phyloP scores from a whole-genome alignment of 2,329 filamentous ascomycete species.

The Ophiosphaerella narmari region DNA sequence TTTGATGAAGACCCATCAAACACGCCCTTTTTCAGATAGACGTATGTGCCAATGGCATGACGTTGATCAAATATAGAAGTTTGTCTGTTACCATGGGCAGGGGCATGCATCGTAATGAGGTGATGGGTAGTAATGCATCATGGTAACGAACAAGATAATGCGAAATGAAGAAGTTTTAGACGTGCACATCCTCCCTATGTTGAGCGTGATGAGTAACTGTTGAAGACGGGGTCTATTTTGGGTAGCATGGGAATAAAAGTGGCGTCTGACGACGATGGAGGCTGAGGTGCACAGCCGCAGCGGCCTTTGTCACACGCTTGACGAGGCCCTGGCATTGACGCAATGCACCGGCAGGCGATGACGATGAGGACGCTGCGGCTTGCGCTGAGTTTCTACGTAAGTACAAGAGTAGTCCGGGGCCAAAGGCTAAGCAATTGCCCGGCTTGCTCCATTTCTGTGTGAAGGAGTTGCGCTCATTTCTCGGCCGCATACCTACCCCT shows the following conservation, averaged over 20 bases:
- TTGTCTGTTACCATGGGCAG: slow-evolving; percentile 8
- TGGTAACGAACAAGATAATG: too few relatives aligned
- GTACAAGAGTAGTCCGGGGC: slow-evolving; percentile 37
- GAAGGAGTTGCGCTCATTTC: slow-evolving; percentile 8
- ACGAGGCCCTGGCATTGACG: slow-evolving; percentile 29
- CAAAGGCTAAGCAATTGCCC: slow-evolving; percentile 4
- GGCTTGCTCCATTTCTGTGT: slow-evolving; percentile 1
- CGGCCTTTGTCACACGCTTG: slow-evolving; percentile 21
- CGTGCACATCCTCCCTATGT: not conserved
- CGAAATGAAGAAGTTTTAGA: too few relatives aligned
- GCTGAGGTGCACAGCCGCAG: slow-evolving; percentile 35
- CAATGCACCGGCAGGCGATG: slow-evolving; percentile 19
- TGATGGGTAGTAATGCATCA: not conserved
- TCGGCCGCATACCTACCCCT: slow-evolving; percentile 15
- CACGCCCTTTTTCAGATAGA: slow-evolving; percentile 10
- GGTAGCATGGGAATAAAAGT: not conserved
- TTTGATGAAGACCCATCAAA: slow-evolving; percentile 17
- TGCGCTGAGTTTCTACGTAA: slow-evolving; percentile 31
- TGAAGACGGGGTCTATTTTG: too few relatives aligned
- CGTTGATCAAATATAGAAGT: slow-evolving; percentile 9
- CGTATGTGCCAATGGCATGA: slow-evolving; percentile 2
- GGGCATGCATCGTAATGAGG: slow-evolving; percentile 16
- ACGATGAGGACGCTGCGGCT: slow-evolving; percentile 30
- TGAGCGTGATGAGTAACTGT: not conserved
- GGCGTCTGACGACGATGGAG: slow-evolving; percentile 11